A percentile compares a stretch with the other conserved stretches of the same genome.
phyloP scores from a whole-genome alignment of 768 basidiomycete species.

The Vararia minispora region DNA sequence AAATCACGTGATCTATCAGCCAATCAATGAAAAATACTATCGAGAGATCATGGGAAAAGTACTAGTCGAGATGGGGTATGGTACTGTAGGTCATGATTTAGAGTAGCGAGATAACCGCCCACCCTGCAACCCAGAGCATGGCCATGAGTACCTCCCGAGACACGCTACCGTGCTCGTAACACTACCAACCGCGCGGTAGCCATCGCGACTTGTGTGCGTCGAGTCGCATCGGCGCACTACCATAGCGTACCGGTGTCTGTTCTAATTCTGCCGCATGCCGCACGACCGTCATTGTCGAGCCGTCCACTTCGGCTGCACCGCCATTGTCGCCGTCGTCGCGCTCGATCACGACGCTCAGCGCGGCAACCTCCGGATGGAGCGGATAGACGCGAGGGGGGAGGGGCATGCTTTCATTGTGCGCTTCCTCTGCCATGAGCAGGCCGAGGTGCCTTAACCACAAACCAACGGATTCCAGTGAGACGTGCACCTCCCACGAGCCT shows the following conservation, averaged over 20 bases:
- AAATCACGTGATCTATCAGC: too few species aligned
- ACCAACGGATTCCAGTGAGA: constrained; percentile 45
- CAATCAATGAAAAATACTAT: too few species aligned
- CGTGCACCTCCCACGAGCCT: constrained; percentile 48
- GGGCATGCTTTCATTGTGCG: constrained; percentile 28
- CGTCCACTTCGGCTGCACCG: constrained; percentile 2
- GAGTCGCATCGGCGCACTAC: constrained; percentile 24
- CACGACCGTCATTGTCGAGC: constrained; percentile 29
- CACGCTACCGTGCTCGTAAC: too few species aligned
- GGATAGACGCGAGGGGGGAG: constrained; percentile 27
- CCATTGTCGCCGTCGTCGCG: constrained; percentile 4
- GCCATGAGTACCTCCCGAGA: too few species aligned
- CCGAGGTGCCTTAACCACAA: constrained; percentile 49
- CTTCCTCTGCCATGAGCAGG: constrained; percentile 26
- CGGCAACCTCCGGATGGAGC: constrained; percentile 27
- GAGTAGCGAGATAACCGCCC: too few species aligned
- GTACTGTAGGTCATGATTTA: too few species aligned
- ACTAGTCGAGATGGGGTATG: too few species aligned
- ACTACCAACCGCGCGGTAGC: too few species aligned
- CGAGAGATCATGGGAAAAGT: too few species aligned
- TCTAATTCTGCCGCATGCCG: constrained; percentile 34
- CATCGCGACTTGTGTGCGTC: constrained; percentile 22
- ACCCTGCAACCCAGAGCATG: too few species aligned
- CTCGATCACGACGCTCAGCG: constrained; percentile 17
- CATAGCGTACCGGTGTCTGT: constrained; percentile 30